These are phyloP conservation scores for Canavalia gladiata DNA, from an alignment of 306 rosid species.

Conservation along the genomic window DNA sequence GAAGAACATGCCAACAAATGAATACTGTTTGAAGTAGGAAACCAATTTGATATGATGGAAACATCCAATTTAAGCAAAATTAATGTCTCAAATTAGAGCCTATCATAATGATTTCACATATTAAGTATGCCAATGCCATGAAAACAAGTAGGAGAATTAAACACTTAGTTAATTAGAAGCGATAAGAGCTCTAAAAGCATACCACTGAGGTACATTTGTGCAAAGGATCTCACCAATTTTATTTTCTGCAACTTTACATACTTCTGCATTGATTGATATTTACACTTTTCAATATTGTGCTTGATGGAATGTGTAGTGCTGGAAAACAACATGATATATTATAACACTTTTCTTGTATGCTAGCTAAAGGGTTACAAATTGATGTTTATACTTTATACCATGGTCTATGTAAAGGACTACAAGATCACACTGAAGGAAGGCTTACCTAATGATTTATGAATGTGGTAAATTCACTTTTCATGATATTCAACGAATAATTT, in stretches of 20 bases:
- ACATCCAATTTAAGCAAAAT: no score
- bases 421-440: not conserved
- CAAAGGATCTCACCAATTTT: not conserved
- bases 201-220: not conserved
- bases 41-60: no score
- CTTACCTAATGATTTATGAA: not conserved
- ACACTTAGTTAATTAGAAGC: no score
- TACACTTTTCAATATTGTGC: not conserved
- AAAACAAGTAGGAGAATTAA: no score
- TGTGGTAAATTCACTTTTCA: not conserved
- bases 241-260: not conserved
- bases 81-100: no score
- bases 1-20: no score
- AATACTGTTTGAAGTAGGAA: no score
- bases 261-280: not conserved
- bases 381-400: not conserved
- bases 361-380: not conserved
- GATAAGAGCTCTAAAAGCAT: no score
- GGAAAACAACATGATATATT: not conserved
- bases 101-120: no score
- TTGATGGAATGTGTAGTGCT: not conserved
- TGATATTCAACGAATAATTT: no score
- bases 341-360: not conserved
- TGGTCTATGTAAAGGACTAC: not conserved
- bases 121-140: no score